Evolutionary conservation across 495 filamentous ascomycete species (phyloP).

Genomic region (Xylaria cubensis): DNA sequence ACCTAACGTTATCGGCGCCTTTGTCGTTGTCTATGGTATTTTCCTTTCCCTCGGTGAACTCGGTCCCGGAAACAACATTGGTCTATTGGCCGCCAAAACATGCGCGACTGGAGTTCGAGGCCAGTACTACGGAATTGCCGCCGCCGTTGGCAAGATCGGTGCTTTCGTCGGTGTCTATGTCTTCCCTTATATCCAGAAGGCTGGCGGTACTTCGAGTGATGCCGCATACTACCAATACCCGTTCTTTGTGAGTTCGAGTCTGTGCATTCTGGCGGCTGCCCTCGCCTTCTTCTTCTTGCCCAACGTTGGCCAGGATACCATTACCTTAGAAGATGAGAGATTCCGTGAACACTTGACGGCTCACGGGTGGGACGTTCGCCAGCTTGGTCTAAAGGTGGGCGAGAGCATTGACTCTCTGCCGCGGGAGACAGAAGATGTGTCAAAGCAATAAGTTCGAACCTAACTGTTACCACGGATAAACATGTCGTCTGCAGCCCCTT

Average conservation of each 20-base stretch:
- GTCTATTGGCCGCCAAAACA: slow-evolving; percentile 84
- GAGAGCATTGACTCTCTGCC: slow-evolving; percentile 39
- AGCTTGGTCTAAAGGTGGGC: slow-evolving; percentile 63
- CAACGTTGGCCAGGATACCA: slow-evolving; percentile 76
- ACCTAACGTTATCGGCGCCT: slow-evolving; percentile 70
- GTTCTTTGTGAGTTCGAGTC: slow-evolving; percentile 72
- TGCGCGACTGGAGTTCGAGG: slow-evolving; percentile 85
- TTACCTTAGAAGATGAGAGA: slow-evolving; percentile 69
- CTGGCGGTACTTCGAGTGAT: slow-evolving; percentile 60
- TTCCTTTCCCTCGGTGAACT: slow-evolving; percentile 85
- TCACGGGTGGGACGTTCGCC: slow-evolving; percentile 73
- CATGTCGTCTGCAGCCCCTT: neutral
- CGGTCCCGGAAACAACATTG: slow-evolving; percentile 91
- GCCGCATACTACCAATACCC: slow-evolving; percentile 75
- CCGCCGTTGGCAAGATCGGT: slow-evolving; percentile 84
- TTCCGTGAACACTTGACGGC: slow-evolving; percentile 72
- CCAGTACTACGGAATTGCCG: slow-evolving; percentile 90
- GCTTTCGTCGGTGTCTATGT: slow-evolving; percentile 90
- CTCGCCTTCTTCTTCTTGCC: slow-evolving; percentile 67
- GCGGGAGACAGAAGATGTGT: slow-evolving; percentile 24
- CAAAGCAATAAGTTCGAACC: neutral
- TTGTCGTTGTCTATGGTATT: slow-evolving; percentile 78
- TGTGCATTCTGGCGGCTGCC: slow-evolving; percentile 68
- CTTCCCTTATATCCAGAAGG: slow-evolving; percentile 73
- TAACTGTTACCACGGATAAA: neutral